Conservation (phyloP, 805 yeast genomes). For the Candida silvatica region DNA sequence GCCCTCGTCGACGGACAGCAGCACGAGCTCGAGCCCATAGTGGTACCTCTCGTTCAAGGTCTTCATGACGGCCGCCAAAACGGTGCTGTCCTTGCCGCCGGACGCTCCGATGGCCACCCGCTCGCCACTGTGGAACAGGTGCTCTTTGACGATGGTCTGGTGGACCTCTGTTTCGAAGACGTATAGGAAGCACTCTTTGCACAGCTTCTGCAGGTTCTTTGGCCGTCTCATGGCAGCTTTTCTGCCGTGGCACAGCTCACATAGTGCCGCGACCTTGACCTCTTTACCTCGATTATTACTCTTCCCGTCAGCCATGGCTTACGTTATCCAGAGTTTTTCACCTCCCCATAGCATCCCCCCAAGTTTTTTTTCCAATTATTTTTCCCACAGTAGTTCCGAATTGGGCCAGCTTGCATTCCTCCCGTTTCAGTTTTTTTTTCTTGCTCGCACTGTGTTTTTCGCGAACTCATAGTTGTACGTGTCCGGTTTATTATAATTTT, state of each 20-base stretch:
- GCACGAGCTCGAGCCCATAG: slow-evolving; percentile 78
- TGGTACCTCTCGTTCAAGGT: slow-evolving; percentile 80
- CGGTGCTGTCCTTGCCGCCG: slow-evolving; percentile 98
- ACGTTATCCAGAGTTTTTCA: no score
- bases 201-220: slow-evolving; percentile 79
- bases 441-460: no score
- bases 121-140: slow-evolving; percentile 74
- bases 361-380: no score
- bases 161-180: slow-evolving; percentile 96
- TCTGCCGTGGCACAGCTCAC: slow-evolving; percentile 77
- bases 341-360: no score
- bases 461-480: no score
- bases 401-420: no score
- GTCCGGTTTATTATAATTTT: no score
- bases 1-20: slow-evolving; percentile 92
- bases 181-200: slow-evolving; percentile 82
- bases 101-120: slow-evolving; percentile 95
- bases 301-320: no score
- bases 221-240: slow-evolving; percentile 90
- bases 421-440: no score
- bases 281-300: slow-evolving; percentile 17
- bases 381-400: no score
- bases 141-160: slow-evolving; percentile 66
- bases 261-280: slow-evolving; percentile 37
- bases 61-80: slow-evolving; percentile 80